Base-by-base conservation (phyloP, 768 basidiomycete genomes). In the Psilocybe cubensis region DNA sequence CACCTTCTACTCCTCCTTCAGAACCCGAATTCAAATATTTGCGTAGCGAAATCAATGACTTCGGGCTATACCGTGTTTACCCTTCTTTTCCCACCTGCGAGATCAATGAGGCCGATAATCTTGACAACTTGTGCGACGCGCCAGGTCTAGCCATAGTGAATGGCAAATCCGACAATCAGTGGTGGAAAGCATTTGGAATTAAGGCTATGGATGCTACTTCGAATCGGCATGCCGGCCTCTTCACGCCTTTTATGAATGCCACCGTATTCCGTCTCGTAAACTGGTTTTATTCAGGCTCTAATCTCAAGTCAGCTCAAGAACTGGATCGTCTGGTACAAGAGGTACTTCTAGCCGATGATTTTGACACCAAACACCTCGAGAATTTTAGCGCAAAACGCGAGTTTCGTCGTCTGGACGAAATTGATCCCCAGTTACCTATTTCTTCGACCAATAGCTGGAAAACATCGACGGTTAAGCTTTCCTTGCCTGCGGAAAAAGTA, bases 261-360 rank as follows among this genome's bases (percentile, higher is more conserved):
- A 62, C 69, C 0, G 52, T 58, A 2, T 68, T 61, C 8, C 60
- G 61, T 3, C 62, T 71, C 14, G 60, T 70, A 64, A 20, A 56
- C 4, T 76, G 75, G 74, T 53, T 63, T 2, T 72, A 70, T 41
- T 61, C 59, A 7, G 67, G 70, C 0, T 57, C 65, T 1, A 63
- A 33, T 25, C 31, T 23, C 0, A 76, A 75, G 43, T 72, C 73
- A 4, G 44, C 54, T 2, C 29, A 18, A 0, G 70, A 74, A 24
- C 46, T 72, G 0, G 51, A 74, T 12, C 50, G 52, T 0, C 65
- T 78, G 0, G 68, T 70, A 4, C 33, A 68, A 14, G 57, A 59
- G 0, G 72, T 69, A 6, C 44, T 74, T 10, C 20, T 50, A 0
- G 61, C 64, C 18, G 41, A 43, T 2, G 57, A 57, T 14, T 74